Evolutionary conservation across 1,139 yeast species (phyloP).

Genomic region (Zygosaccharomyces sapae): DNA sequence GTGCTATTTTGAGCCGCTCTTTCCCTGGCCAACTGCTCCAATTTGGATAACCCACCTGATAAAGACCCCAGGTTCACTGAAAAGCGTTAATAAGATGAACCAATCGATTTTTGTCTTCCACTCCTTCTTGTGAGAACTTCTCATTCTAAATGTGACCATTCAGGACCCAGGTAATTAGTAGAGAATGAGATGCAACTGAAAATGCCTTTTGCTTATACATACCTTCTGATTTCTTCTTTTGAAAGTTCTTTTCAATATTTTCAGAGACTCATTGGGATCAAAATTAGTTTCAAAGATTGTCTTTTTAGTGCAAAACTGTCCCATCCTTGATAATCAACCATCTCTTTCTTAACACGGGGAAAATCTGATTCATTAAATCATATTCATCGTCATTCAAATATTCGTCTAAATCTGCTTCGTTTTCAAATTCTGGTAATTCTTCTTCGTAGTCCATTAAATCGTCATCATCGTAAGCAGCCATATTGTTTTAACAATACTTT

Average conservation of each 20-base stretch:
- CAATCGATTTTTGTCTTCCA: neutral
- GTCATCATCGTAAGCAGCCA: constrained; percentile 31
- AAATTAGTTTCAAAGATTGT: constrained; percentile 33
- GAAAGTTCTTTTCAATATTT: constrained; percentile 24
- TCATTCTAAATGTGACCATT: constrained; percentile 1
- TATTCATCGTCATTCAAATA: constrained; percentile 37
- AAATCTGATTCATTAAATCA: constrained; percentile 29
- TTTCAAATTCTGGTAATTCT: constrained; percentile 31
- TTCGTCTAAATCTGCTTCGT: constrained; percentile 37
- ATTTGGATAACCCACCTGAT: constrained; percentile 19
- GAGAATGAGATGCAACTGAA: constrained; percentile 5
- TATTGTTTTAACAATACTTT: no score
- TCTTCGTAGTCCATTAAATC: constrained; percentile 25
- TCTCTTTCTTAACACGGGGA: constrained; percentile 28
- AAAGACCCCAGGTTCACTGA: constrained; percentile 12
- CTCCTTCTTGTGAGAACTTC: neutral
- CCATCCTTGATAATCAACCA: constrained; percentile 33
- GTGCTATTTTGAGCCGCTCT: constrained; percentile 14
- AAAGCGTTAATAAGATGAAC: constrained; percentile 13
- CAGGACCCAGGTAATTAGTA: constrained; percentile 5
- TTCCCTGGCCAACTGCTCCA: constrained; percentile 27
- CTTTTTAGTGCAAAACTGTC: constrained; percentile 30
- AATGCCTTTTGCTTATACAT: constrained; percentile 8
- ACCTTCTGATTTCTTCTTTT: constrained; percentile 28
- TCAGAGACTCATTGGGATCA: constrained; percentile 26